These are phyloP conservation scores for Dactylellina parvicollis DNA, from an alignment of 2,329 filamentous ascomycete species.

Conservation along the genomic window DNA sequence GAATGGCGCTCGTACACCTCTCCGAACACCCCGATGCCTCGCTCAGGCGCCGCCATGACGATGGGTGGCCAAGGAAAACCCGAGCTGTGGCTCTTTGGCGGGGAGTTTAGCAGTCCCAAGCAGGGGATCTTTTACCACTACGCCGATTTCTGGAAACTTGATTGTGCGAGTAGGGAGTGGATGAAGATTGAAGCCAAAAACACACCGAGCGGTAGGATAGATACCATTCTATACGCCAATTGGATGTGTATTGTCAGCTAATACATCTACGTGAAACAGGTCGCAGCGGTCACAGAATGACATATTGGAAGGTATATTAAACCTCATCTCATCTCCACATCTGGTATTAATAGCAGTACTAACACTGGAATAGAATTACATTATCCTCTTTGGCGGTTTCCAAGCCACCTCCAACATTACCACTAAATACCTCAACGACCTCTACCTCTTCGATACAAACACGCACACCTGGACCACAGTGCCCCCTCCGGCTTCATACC, in stretches of 20 bases:
- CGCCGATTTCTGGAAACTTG: slow-evolving; percentile 96
- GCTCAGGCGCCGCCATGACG: slow-evolving; percentile 86
- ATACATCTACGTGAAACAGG: slow-evolving; percentile 78
- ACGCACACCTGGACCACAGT: slow-evolving; percentile 87
- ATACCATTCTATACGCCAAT: neutral
- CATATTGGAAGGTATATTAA: slow-evolving; percentile 77
- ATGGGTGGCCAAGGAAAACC: slow-evolving; percentile 82
- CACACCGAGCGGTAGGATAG: slow-evolving; percentile 47
- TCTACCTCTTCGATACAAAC: slow-evolving; percentile 94
- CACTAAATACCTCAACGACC: slow-evolving; percentile 82
- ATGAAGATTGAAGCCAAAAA: slow-evolving; percentile 79
- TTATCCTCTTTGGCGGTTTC: slow-evolving; percentile 94
- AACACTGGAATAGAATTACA: slow-evolving; percentile 83
- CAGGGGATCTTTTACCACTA: slow-evolving; percentile 99
- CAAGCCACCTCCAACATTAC: slow-evolving; percentile 96
- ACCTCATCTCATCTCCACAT: neutral
- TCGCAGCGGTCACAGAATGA: slow-evolving; percentile 93
- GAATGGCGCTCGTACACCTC: slow-evolving; percentile 91
- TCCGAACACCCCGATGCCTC: slow-evolving; percentile 88
- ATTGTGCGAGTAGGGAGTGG: slow-evolving; percentile 87
- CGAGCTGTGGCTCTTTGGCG: slow-evolving; percentile 90
- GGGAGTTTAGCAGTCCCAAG: slow-evolving; percentile 95
- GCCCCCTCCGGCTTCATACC: slow-evolving; percentile 71
- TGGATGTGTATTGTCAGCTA: slow-evolving; percentile 59
- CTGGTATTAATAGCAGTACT: slow-evolving; percentile 50